These are phyloP conservation scores for Leccinum solheimii DNA, from an alignment of 1,284 basidiomycete species.

Conservation along the genomic window DNA sequence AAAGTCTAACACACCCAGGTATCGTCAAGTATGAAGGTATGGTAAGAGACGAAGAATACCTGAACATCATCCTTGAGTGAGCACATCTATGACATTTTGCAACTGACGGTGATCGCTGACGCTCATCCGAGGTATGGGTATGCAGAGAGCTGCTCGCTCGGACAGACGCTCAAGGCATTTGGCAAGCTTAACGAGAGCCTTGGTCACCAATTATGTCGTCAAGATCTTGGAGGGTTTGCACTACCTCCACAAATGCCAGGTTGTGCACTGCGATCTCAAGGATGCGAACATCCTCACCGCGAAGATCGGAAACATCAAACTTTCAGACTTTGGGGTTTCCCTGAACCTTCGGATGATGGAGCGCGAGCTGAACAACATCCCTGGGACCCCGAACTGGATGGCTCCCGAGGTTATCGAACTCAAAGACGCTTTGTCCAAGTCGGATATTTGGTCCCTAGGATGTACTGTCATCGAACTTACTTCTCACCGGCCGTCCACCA, in stretches of 20 bases:
- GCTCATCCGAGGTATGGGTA: constrained; percentile 57
- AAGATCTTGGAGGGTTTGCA: constrained; percentile 92
- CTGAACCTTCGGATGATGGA: constrained; percentile 96
- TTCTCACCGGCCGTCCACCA: constrained; percentile 84
- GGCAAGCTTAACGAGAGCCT: constrained; percentile 89
- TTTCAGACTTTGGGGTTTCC: constrained; percentile 98
- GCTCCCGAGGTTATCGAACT: constrained; percentile 93
- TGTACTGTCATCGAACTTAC: constrained; percentile 89
- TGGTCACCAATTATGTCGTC: constrained; percentile 83
- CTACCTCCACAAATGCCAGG: constrained; percentile 83
- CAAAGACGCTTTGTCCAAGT: constrained; percentile 73
- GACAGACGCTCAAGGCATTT: constrained; percentile 87
- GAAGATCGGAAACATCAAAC: constrained; percentile 95
- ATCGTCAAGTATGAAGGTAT: constrained; percentile 97
- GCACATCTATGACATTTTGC: constrained; percentile 34
- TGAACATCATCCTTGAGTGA: constrained; percentile 92
- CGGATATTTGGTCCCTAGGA: constrained; percentile 90
- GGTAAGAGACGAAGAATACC: constrained; percentile 80
- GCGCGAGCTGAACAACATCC: constrained; percentile 82
- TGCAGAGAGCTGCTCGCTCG: constrained; percentile 88
- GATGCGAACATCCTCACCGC: constrained; percentile 98
- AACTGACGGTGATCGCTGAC: constrained; percentile 20
- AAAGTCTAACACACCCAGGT: constrained; percentile 85
- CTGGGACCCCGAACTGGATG: constrained; percentile 98
- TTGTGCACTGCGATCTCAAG: constrained; percentile 93